Evolutionary conservation across 2,329 filamentous ascomycete genomes (phyloP).

Genomic region (Dothideomycetidae sp.): DNA sequence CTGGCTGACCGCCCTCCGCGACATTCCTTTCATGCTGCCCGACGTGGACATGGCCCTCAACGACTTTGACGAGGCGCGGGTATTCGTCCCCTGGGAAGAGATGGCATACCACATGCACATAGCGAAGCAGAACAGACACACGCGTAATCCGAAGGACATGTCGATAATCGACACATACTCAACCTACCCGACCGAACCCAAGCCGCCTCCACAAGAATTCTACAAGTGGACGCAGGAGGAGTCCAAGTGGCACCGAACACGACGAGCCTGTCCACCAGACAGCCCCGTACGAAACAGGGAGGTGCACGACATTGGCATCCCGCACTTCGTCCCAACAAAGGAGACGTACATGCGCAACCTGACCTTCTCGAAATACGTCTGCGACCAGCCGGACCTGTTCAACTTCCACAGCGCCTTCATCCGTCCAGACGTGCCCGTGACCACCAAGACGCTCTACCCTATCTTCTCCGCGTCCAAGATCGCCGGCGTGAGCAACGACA

Average conservation of each 20-base stretch:
- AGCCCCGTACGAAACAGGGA: too few species aligned
- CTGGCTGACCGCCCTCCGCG: too few species aligned
- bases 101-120: constrained; percentile 28
- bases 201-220: too few species aligned
- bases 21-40: constrained; percentile 28
- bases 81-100: constrained; percentile 34
- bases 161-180: too few species aligned
- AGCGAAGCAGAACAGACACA: too few species aligned
- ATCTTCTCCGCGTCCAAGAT: constrained; percentile 38
- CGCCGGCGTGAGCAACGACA: constrained; percentile 37
- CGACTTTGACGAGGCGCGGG: constrained; percentile 34
- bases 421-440: constrained; percentile 31
- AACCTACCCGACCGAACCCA: too few species aligned
- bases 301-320: too few species aligned
- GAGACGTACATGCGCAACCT: constrained; percentile 35
- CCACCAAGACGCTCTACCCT: constrained; percentile 31
- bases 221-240: too few species aligned
- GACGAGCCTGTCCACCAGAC: too few species aligned
- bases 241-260: too few species aligned
- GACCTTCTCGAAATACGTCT: constrained; percentile 31
- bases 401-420: constrained; percentile 35
- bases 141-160: too few species aligned
- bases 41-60: constrained; percentile 36
- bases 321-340: constrained; percentile 22
- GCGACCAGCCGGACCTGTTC: constrained; percentile 31